A percentile compares a stretch with the other conserved stretches of the same genome.
These are phyloP conservation scores for Hymenoscyphus salicellus DNA, from an alignment of 2,329 filamentous ascomycete species.

Conservation along the genomic window DNA sequence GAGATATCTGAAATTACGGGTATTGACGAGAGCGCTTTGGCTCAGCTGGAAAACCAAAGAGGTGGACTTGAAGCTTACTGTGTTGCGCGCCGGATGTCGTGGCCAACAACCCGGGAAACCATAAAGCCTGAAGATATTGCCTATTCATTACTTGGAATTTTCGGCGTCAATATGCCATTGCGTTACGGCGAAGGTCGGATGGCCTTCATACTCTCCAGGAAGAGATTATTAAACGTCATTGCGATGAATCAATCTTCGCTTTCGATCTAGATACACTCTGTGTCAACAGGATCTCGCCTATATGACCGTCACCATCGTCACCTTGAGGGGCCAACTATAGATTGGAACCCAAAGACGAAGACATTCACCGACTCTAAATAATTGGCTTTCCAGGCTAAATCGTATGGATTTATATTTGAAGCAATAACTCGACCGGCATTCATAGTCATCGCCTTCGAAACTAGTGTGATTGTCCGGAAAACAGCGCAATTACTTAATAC, in stretches of 20 bases:
- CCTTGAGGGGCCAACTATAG: no score
- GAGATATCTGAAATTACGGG: not conserved
- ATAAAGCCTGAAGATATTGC: constrained; percentile 3
- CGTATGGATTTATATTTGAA: no score
- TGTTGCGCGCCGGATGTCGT: constrained; percentile 6
- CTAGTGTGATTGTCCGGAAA: no score
- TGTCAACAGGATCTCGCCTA: no score
- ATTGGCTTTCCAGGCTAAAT: no score
- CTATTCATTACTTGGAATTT: constrained; percentile 7
- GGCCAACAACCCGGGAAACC: constrained; percentile 3
- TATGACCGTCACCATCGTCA: no score
- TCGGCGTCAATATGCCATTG: constrained; percentile 7
- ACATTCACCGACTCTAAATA: no score
- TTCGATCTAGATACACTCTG: not conserved
- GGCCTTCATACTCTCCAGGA: constrained; percentile 4
- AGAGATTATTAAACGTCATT: not conserved
- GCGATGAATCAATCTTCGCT: constrained; percentile 7
- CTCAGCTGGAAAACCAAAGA: not conserved
- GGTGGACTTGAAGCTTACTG: not conserved
- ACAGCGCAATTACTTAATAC: no score
- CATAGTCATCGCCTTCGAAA: no score
- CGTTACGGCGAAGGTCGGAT: constrained; percentile 8
- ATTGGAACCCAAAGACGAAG: no score
- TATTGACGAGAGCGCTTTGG: not conserved
- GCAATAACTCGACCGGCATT: no score